Conservation (phyloP, 305 asterid species). For the Withania somnifera region DNA sequence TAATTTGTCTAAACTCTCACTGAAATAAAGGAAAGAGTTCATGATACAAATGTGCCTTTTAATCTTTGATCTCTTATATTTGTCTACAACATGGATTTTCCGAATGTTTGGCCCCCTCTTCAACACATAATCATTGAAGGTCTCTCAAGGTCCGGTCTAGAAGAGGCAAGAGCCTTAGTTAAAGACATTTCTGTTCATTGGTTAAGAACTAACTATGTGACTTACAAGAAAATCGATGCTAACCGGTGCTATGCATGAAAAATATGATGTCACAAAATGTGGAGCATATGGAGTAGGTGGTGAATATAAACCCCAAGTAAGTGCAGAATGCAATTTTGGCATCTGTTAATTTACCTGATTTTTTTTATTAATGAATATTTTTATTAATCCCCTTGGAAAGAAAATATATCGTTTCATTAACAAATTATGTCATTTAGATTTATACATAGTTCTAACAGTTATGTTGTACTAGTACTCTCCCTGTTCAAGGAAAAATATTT, state of each 20-base stretch:
- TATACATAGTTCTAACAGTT: neutral
- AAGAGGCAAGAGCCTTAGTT: constrained; percentile 39
- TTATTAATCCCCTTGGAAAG: neutral
- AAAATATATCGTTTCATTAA: neutral
- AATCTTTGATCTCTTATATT: neutral
- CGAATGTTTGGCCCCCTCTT: constrained; percentile 95
- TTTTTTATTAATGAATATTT: neutral
- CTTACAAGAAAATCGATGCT: constrained; percentile 51
- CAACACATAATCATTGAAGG: constrained; percentile 93
- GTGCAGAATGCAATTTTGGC: neutral
- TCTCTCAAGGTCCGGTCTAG: constrained; percentile 38
- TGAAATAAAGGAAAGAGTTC: neutral
- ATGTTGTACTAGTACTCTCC: neutral
- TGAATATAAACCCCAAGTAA: constrained; percentile 83
- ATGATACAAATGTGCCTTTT: neutral
- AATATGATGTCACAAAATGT: constrained; percentile 63
- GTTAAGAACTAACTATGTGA: constrained; percentile 65
- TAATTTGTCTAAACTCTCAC: neutral
- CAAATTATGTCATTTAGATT: neutral
- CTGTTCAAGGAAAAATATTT: neutral
- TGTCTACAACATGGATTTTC: constrained; percentile 57
- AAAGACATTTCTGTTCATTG: constrained; percentile 57
- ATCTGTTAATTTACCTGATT: neutral
- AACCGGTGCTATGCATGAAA: constrained; percentile 84
- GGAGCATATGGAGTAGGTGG: constrained; percentile 86